These are phyloP conservation scores for Claviceps fusiformis DNA, from an alignment of 2,329 filamentous ascomycete species.

Conservation along the genomic window DNA sequence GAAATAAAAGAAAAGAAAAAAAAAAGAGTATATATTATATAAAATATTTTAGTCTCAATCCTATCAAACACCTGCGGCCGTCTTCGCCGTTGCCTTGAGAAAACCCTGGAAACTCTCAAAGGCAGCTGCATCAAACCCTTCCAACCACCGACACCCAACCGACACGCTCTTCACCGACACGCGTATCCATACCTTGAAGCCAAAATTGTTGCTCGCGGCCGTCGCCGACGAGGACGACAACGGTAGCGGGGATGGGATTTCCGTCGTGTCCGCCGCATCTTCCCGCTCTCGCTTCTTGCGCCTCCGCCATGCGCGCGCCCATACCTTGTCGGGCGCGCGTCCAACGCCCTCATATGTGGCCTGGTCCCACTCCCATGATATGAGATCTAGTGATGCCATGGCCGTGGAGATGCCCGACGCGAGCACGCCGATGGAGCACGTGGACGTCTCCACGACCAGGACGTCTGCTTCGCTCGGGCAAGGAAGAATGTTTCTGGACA, in stretches of 20 bases:
- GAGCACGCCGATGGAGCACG: slow-evolving; percentile 24
- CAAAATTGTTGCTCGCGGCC: slow-evolving; percentile 30
- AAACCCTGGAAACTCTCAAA: slow-evolving; percentile 86
- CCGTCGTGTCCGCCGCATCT: slow-evolving; percentile 7
- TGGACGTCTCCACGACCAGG: slow-evolving; percentile 30
- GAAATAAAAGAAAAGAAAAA: no score
- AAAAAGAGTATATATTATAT: no score
- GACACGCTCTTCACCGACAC: slow-evolving; percentile 26
- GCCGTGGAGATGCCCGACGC: slow-evolving; percentile 26
- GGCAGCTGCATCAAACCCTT: slow-evolving; percentile 57
- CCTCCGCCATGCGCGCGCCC: slow-evolving; percentile 61
- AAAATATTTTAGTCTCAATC: no score
- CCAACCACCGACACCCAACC: slow-evolving; percentile 47
- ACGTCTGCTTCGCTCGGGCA: slow-evolving; percentile 25
- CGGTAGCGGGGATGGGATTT: not conserved
- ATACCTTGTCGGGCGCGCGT: slow-evolving; percentile 57
- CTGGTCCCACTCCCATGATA: slow-evolving; percentile 49
- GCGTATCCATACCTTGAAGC: slow-evolving; percentile 42
- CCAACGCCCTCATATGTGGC: slow-evolving; percentile 43
- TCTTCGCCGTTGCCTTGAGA: slow-evolving; percentile 34
- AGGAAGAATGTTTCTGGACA: slow-evolving; percentile 30
- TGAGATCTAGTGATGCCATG: slow-evolving; percentile 42
- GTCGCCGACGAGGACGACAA: slow-evolving; percentile 10
- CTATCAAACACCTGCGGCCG: slow-evolving; percentile 1
- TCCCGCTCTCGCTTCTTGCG: slow-evolving; percentile 41